Evolutionary conservation across 73 alveolate species (phyloP).

Genomic region (Paramecium caudatum): DNA sequence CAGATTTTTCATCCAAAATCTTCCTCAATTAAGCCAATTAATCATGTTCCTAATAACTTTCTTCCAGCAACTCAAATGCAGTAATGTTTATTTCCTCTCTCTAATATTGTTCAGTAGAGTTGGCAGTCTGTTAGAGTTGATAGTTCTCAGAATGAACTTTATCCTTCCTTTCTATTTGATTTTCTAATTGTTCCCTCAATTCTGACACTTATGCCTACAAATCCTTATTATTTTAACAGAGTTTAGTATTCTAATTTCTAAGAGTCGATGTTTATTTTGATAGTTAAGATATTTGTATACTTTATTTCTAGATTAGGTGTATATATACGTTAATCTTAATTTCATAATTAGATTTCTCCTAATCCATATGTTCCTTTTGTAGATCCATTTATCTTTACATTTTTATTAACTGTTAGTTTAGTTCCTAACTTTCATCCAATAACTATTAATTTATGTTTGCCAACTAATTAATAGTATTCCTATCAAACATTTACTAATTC

Average conservation of each 20-base stretch:
- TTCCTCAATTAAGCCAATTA: background rate
- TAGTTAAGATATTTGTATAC: background rate
- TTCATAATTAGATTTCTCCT: background rate
- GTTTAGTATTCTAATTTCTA: background rate
- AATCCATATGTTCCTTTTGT: background rate
- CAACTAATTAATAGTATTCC: slow-evolving; percentile 26
- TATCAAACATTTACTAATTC: background rate
- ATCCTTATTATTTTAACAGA: slow-evolving; percentile 21
- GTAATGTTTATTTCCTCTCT: slow-evolving; percentile 53
- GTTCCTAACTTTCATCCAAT: slow-evolving; percentile 26
- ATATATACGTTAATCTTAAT: slow-evolving; percentile 24
- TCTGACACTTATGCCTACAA: background rate
- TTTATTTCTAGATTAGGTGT: background rate
- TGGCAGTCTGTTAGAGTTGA: slow-evolving; percentile 4
- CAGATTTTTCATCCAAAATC: slow-evolving; percentile 24
- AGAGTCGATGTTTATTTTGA: background rate
- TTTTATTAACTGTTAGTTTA: slow-evolving; percentile 53
- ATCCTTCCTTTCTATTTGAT: background rate
- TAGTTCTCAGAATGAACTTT: background rate
- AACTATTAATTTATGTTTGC: background rate
- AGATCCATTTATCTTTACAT: slow-evolving; percentile 26
- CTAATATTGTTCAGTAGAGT: slow-evolving; percentile 10
- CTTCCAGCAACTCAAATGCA: slow-evolving; percentile 46
- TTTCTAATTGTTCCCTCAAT: slow-evolving; percentile 12
- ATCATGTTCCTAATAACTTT: slow-evolving; percentile 37